These are phyloP conservation scores for Pueraria montana DNA, from an alignment of 306 rosid species.

Conservation along the genomic window DNA sequence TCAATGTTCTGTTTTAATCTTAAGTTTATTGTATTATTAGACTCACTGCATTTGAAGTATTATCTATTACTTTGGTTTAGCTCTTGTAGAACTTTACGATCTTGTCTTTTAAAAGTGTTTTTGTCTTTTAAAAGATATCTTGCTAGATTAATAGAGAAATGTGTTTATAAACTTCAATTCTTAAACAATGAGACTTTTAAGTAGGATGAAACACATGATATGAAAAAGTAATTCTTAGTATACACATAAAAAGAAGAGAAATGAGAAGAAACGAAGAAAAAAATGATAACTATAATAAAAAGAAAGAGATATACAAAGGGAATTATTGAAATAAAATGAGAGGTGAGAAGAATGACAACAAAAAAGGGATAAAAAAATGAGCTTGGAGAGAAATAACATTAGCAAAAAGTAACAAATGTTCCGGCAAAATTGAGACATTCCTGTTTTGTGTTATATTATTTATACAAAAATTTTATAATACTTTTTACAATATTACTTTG, in stretches of 20 bases:
- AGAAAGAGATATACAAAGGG: background rate
- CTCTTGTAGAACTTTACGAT: background rate
- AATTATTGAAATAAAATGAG: background rate
- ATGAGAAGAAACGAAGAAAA: background rate
- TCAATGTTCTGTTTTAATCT: too few relatives aligned
- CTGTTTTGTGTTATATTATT: background rate
- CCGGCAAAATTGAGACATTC: background rate
- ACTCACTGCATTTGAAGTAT: too few relatives aligned
- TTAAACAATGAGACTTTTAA: background rate
- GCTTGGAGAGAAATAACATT: background rate
- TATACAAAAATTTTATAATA: background rate
- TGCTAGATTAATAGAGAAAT: background rate
- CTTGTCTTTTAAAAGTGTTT: background rate
- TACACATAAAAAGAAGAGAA: background rate
- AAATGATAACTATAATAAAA: background rate
- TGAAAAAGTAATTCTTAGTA: background rate
- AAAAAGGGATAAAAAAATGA: background rate
- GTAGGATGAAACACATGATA: background rate
- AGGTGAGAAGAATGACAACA: background rate
- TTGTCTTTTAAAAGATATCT: too few relatives aligned
- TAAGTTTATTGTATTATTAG: too few relatives aligned
- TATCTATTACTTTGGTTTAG: too few relatives aligned
- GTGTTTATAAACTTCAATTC: background rate
- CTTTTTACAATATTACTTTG: background rate
- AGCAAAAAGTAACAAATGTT: background rate